Evolutionary conservation across 345 rosid genomes (phyloP).

Genomic region (Citrus cavaleriei): DNA sequence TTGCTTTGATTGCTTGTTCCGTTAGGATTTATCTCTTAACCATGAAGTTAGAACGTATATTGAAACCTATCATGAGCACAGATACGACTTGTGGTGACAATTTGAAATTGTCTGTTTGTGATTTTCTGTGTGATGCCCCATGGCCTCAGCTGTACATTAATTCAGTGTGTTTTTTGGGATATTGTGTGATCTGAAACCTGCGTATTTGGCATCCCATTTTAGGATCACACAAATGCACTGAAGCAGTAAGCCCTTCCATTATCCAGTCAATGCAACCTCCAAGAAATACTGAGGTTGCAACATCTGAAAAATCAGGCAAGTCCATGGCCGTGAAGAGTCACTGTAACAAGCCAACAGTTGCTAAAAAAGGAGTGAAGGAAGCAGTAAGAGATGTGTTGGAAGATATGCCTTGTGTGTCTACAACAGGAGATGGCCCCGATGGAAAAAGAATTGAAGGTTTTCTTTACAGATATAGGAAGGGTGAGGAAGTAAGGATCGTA

Average conservation of each 20-base stretch:
- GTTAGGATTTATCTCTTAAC: not conserved
- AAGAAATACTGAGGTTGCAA: not conserved
- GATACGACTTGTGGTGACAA: not conserved
- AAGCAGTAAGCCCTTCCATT: conserved; percentile 44
- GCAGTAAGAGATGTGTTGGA: conserved; percentile 39
- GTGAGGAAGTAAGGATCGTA: conserved; percentile 75
- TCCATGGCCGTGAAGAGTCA: not conserved
- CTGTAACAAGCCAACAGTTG: not conserved
- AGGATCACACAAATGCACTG: conserved; percentile 42
- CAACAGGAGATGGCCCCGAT: conserved; percentile 69
- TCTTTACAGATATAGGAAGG: conserved; percentile 67
- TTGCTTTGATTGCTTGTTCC: not conserved
- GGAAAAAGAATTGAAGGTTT: conserved; percentile 81
- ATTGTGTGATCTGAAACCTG: not conserved
- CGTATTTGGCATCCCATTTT: conserved; percentile 15
- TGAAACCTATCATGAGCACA: not conserved
- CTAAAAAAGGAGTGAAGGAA: conserved; percentile 22
- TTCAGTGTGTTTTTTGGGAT: not conserved
- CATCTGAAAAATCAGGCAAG: conserved; percentile 7
- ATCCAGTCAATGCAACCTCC: conserved; percentile 21
- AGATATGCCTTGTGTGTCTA: conserved; percentile 88
- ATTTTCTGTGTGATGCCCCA: not conserved
- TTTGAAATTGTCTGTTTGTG: not conserved
- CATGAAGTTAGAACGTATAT: not conserved
- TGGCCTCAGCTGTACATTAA: too few species aligned